phyloP scores from a whole-genome alignment of 108 stramenopile species.

The Cylindrotheca closterium region DNA sequence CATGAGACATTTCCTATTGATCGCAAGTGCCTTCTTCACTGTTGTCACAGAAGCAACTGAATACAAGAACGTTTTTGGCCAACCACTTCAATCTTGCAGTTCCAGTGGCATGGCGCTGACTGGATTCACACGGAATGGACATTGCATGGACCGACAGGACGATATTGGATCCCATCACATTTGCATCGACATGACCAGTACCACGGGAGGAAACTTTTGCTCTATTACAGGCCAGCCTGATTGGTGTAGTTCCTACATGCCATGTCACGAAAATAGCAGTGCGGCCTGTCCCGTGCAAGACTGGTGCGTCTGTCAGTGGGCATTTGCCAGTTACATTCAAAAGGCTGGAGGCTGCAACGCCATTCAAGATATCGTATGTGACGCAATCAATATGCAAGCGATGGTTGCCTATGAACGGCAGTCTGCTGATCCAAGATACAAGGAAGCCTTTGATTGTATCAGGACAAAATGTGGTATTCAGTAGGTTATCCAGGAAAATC shows the following conservation, averaged over 20 bases:
- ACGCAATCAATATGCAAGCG: conserved; percentile 54
- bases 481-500: no score
- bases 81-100: conserved; percentile 41
- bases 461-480: no score
- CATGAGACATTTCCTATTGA: no score
- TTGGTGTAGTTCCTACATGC: conserved; percentile 47
- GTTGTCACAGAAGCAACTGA: no score
- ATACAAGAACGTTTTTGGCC: conserved; percentile 44
- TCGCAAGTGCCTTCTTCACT: no score
- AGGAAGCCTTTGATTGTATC: no score
- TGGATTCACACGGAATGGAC: conserved; percentile 49
- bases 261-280: conserved; percentile 37
- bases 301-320: conserved; percentile 76
- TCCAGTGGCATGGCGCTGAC: conserved; percentile 47
- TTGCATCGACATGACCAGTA: conserved; percentile 46
- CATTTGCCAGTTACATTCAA: conserved; percentile 59
- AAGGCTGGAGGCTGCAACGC: conserved; percentile 64
- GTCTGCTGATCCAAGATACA: no score
- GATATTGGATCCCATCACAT: conserved; percentile 60
- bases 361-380: conserved; percentile 60
- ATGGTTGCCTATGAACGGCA: conserved; percentile 47
- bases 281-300: conserved; percentile 25
- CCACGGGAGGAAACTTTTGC: conserved; percentile 50
- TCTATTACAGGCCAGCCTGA: conserved; percentile 57
- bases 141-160: conserved; percentile 44